A percentile compares a stretch with the other conserved stretches of the same genome.
phyloP scores from a whole-genome alignment of 257 asterid genomes.

The Paraleonurus japonicus region DNA sequence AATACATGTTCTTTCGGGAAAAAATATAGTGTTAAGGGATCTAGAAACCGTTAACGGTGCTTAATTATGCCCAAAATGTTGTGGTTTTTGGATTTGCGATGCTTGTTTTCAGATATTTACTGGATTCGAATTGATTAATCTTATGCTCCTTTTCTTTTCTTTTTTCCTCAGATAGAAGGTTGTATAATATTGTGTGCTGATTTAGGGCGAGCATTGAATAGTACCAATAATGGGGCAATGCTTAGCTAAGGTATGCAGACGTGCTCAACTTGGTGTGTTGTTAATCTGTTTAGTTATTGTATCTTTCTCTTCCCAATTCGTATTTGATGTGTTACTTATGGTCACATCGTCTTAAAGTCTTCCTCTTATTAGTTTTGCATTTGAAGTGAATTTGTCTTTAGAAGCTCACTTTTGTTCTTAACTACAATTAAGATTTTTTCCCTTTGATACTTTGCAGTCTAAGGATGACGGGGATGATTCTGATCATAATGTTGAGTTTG shows the following conservation, averaged over 20 bases:
- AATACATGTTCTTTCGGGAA: neutral
- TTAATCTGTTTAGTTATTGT: neutral
- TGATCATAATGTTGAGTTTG: slow-evolving; percentile 50
- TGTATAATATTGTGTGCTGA: slow-evolving; percentile 3
- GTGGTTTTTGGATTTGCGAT: neutral
- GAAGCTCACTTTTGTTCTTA: neutral
- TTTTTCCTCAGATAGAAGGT: slow-evolving; percentile 15
- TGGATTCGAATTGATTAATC: neutral
- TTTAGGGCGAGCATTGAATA: neutral
- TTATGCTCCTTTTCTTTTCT: neutral
- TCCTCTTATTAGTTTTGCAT: neutral
- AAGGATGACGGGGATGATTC: slow-evolving; percentile 47
- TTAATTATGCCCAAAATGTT: slow-evolving; percentile 5
- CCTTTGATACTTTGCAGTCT: slow-evolving; percentile 28
- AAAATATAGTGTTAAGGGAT: neutral
- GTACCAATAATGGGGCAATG: slow-evolving; percentile 43
- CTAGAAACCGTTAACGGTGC: slow-evolving; percentile 4
- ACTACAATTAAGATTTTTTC: neutral
- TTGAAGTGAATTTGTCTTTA: neutral
- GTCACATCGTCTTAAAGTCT: neutral
- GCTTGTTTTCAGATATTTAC: slow-evolving; percentile 6
- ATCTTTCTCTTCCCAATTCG: slow-evolving; percentile 1
- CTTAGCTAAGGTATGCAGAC: slow-evolving; percentile 39
- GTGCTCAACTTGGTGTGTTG: neutral
- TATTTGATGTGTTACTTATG: neutral